Base-by-base conservation (phyloP, 179 eudicot species). In the Beta macrorhiza region DNA sequence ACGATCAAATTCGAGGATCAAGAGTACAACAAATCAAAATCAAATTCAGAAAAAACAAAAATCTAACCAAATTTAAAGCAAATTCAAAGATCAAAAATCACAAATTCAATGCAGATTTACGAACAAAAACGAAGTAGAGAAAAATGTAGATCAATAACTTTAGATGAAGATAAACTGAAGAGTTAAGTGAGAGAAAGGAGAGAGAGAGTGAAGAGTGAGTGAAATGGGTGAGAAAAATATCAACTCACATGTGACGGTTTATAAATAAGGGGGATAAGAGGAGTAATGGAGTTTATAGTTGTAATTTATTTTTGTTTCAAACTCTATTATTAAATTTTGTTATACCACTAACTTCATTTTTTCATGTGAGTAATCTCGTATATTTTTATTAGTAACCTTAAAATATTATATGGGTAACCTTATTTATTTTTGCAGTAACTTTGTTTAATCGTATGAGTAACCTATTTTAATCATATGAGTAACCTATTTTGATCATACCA, bases 131-230 rank as follows among this genome's bases (percentile, higher is more conserved):
- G 17, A 65, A 16, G 15, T 0, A 73, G 32, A 55, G 58, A 12
- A 15, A 32, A 77, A 77, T 22, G 59, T 45, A 59, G 80, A 70
- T 69, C 55, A 2, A 47, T 79, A 79, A 85, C 83, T 79, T 82
- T 44, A 11, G 61, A 12, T 19, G 77, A 44, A 13, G 63, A 77
- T 20, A 61, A 57, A 19, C 45, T 56, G 75, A 65, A 67, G 62
- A 53, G 14, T 13, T 20, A 75, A 32, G 22, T 32, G 83, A 67
- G 69, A 52, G 20, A 5, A 32, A 25, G 52, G 29, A 17, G 77
- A 71, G 79, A 74, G 32, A 32, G 74, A 68, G n/a, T n/a, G 57
- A 68, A 52, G 75, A 53, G 78, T 44, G 76, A 77, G 80, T 7
- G 84, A 45, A 44, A 8, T 51, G 75, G n/a, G 81, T n/a, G 62